Evolutionary conservation across 1,284 basidiomycete species (phyloP), one percentile per base, ranked within the genome.

Genomic region (Coriolopsis trogii): DNA sequence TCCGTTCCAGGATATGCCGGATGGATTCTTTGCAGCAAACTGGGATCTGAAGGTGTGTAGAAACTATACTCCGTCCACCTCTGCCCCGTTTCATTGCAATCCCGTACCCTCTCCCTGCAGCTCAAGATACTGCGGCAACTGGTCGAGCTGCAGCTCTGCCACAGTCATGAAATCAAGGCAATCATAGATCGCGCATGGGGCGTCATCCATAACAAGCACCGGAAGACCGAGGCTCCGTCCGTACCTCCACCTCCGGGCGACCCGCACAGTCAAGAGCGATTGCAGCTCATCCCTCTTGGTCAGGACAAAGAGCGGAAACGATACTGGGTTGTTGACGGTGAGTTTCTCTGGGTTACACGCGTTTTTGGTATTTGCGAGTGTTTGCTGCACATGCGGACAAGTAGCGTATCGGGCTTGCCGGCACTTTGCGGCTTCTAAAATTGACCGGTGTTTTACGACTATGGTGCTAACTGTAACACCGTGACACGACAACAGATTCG

Each of bases 141-240:
- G 25, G 87, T 91, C 51, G 89, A 92, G 67, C 72, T 90, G 60
- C 89, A 91, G 63, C 78, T 92, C 3, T 73, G 74, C 30, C 84
- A 91, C 64, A 80, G 80, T 57, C 66, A 73, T 37, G 83, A 84
- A 46, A 78, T 90, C 65, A 89, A 89, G 70, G 75, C 70, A 44
- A 74, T 74, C 47, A 87, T 92, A 68, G 89, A 92, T 77, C 81
- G 81, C 66, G 89, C 88, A 43, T 91, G 89, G 88, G 89, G 89
- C 62, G 85, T 90, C 63, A 78, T 81, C 49, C 85, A 88, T 61
- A 85, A 85, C 66, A 89, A 90, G 62, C 85, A 90, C 70, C 89
- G 89, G 77, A 91, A 90, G 72, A 81, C 80, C 52, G 84, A 88
- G 57, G 70, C 76, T 9, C 67, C 77, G 10, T 73, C 76, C 43